These are phyloP conservation scores for Blumeriella jaapii DNA, from an alignment of 2,329 filamentous ascomycete genomes.

Conservation along the genomic window DNA sequence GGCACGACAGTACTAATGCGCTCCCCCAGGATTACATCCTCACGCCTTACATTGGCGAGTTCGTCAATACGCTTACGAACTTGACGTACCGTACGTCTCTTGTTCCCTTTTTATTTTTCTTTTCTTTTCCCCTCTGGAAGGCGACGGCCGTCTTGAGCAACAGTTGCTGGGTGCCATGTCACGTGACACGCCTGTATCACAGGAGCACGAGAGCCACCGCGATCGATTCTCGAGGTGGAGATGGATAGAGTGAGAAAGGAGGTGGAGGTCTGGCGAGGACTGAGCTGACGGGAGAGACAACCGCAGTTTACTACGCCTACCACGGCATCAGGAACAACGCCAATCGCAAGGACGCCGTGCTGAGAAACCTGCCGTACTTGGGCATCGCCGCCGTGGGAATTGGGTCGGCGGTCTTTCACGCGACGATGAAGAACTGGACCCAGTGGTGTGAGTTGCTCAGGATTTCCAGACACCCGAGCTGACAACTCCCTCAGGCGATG, in stretches of 20 bases:
- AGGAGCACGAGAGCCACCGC: no score
- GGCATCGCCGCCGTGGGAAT: conserved; percentile 33
- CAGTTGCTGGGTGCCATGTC: no score
- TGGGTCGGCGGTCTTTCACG: conserved; percentile 32
- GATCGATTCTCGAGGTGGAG: no score
- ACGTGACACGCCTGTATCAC: no score
- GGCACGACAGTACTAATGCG: conserved; percentile 4
- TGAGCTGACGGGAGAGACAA: not conserved
- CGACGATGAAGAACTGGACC: conserved; percentile 34
- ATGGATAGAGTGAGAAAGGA: no score
- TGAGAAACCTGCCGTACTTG: conserved; percentile 30
- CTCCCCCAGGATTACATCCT: conserved; percentile 39
- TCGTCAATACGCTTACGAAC: conserved; percentile 42
- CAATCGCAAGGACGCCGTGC: conserved; percentile 22
- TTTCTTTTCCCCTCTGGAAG: not conserved
- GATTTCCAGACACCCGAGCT: conserved; percentile 6
- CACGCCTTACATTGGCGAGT: conserved; percentile 40
- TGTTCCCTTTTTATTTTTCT: conserved; percentile 7
- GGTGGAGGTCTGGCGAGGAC: not conserved
- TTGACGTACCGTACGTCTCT: conserved; percentile 33
- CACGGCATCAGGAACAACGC: conserved; percentile 23
- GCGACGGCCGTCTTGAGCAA: no score
- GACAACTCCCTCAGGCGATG: conserved; percentile 31
- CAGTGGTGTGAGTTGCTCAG: conserved; percentile 33
- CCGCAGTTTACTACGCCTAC: conserved; percentile 25